Evolutionary conservation across 345 rosid genomes (phyloP).

Genomic region (Erysimum cheiranthoides): DNA sequence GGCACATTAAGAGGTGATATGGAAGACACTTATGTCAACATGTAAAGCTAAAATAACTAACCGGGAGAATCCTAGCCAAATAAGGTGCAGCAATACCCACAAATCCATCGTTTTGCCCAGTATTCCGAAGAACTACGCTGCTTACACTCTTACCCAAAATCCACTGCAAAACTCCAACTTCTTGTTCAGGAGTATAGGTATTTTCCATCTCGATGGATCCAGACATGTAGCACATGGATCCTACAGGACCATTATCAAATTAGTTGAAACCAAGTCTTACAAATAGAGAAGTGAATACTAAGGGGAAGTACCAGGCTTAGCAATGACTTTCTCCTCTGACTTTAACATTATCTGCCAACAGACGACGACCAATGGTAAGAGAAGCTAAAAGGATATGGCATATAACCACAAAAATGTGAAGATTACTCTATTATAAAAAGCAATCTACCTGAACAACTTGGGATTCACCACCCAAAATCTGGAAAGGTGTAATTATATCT

Average conservation of each 20-base stretch:
- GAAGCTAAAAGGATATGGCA: background rate
- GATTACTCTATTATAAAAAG: background rate
- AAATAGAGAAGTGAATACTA: background rate
- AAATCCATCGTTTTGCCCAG: constrained; percentile 81
- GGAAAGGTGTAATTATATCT: constrained; percentile 84
- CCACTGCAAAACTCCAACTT: constrained; percentile 97
- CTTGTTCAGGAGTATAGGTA: constrained; percentile 81
- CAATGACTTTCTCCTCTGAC: constrained; percentile 80
- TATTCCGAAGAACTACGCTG: constrained; percentile 65
- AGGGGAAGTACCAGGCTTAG: constrained; percentile 73
- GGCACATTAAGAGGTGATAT: constrained; percentile 1
- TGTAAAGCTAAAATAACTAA: constrained; percentile 50
- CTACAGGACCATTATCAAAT: constrained; percentile 42
- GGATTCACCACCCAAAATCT: constrained; percentile 98
- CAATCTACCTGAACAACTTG: constrained; percentile 85
- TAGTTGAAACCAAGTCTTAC: background rate
- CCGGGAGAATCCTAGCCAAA: constrained; percentile 96
- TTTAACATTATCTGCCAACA: constrained; percentile 84
- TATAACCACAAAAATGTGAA: background rate
- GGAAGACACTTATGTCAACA: background rate
- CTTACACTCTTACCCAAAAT: constrained; percentile 88
- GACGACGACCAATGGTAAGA: constrained; percentile 29
- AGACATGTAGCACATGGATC: constrained; percentile 98
- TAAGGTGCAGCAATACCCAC: constrained; percentile 96
- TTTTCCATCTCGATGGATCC: constrained; percentile 94